Evolutionary conservation across 768 basidiomycete species (phyloP).

Genomic region (Boletus coccyginus): DNA sequence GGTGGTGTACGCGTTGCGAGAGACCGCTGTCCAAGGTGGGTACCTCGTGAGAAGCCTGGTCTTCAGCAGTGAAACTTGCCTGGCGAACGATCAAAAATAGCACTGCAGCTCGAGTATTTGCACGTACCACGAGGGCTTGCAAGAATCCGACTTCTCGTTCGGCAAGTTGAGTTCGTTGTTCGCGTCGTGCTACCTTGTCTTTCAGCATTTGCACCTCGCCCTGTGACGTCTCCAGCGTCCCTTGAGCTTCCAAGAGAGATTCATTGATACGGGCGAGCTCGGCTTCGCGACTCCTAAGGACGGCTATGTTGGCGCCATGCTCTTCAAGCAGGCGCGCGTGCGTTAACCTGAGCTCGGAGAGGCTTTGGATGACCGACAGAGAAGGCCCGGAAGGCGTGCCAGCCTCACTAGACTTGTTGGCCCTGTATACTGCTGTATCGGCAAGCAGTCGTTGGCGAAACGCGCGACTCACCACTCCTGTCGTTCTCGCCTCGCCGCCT

Average conservation of each 20-base stretch:
- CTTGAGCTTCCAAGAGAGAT: constrained; percentile 36
- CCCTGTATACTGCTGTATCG: constrained; percentile 30
- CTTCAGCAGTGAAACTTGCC: constrained; percentile 66
- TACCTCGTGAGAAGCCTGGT: constrained; percentile 35
- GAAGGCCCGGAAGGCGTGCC: constrained; percentile 45
- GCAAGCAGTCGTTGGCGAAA: not conserved
- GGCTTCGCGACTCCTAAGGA: constrained; percentile 51
- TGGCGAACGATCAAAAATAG: constrained; percentile 21
- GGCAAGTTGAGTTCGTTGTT: constrained; percentile 39
- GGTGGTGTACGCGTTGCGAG: constrained; percentile 46
- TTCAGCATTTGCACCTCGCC: constrained; percentile 38
- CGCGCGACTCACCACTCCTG: constrained; percentile 50
- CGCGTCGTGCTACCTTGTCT: constrained; percentile 37
- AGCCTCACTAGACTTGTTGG: constrained; percentile 32
- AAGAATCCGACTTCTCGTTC: constrained; percentile 69
- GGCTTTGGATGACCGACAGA: constrained; percentile 52
- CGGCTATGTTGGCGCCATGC: constrained; percentile 54
- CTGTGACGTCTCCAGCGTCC: constrained; percentile 33
- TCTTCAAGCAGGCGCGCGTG: constrained; percentile 68
- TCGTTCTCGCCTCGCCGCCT: constrained; percentile 53
- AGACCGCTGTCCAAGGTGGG: constrained; percentile 31
- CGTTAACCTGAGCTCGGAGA: constrained; percentile 57
- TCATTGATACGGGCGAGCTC: constrained; percentile 44
- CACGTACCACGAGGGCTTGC: constrained; percentile 63
- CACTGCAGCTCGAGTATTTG: not conserved